Conservation (phyloP, 768 basidiomycete species). For the Lyophyllum decastes region DNA sequence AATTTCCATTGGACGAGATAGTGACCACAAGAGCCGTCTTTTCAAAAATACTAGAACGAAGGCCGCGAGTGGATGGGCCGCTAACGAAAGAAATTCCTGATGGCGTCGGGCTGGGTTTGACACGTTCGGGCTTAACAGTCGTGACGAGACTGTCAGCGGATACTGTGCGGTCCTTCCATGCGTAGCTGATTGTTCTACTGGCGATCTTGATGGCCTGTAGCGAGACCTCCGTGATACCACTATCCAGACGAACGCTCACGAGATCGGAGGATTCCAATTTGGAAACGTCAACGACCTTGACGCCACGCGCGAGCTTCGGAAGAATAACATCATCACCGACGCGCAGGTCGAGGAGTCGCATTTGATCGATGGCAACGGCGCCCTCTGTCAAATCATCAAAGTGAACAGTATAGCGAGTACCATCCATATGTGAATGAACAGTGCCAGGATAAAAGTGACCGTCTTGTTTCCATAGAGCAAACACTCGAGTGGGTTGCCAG, state of each 20-base stretch:
- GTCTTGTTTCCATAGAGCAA: slow-evolving; percentile 66
- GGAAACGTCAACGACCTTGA: slow-evolving; percentile 33
- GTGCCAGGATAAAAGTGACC: slow-evolving; percentile 64
- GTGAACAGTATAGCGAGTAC: slow-evolving; percentile 44
- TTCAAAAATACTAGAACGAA: slow-evolving; percentile 37
- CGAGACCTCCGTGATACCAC: slow-evolving; percentile 33
- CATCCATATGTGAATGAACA: slow-evolving; percentile 37
- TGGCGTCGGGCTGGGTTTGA: slow-evolving; percentile 44
- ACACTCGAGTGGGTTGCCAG: slow-evolving; percentile 54
- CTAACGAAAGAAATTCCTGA: slow-evolving; percentile 46
- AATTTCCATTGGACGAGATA: slow-evolving; percentile 48
- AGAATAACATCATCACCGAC: slow-evolving; percentile 60
- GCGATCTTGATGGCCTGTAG: slow-evolving; percentile 50
- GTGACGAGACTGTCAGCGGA: slow-evolving; percentile 43
- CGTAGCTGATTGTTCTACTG: slow-evolving; percentile 44
- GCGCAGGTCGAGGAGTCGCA: slow-evolving; percentile 53
- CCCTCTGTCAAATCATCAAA: slow-evolving; percentile 67
- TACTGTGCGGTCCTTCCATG: slow-evolving; percentile 59
- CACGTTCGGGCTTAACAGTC: slow-evolving; percentile 33
- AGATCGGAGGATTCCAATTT: slow-evolving; percentile 26
- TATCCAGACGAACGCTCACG: slow-evolving; percentile 41
- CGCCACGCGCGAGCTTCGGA: slow-evolving; percentile 28
- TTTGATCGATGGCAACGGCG: slow-evolving; percentile 46
- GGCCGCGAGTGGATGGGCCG: slow-evolving; percentile 29
- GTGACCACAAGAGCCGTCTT: slow-evolving; percentile 66